phyloP scores from a whole-genome alignment of 1,139 yeast species.

The Yamadazyma triangularis region DNA sequence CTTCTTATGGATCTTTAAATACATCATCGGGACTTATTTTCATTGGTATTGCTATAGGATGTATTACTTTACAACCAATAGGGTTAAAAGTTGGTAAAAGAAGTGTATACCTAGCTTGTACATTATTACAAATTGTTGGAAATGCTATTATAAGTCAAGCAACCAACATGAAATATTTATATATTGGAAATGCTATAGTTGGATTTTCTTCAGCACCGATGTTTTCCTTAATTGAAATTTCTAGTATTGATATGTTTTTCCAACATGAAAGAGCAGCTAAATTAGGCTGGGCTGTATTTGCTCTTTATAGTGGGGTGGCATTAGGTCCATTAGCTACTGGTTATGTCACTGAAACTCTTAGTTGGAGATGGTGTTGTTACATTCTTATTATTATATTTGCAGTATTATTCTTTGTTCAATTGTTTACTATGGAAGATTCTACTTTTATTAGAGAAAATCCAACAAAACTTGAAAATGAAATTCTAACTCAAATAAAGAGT shows the following conservation, averaged over 20 bases:
- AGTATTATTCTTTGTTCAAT: slow-evolving; percentile 36
- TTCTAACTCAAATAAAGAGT: slow-evolving; percentile 22
- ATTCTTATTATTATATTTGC: slow-evolving; percentile 46
- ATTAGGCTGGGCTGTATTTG: slow-evolving; percentile 35
- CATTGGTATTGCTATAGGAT: slow-evolving; percentile 35
- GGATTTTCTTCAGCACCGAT: slow-evolving; percentile 50
- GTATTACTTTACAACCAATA: slow-evolving; percentile 36
- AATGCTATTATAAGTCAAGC: slow-evolving; percentile 34
- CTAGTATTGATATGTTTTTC: slow-evolving; percentile 45
- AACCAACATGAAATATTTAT: slow-evolving; percentile 20
- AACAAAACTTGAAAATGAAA: slow-evolving; percentile 17
- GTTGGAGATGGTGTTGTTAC: slow-evolving; percentile 46
- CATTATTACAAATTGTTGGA: slow-evolving; percentile 27
- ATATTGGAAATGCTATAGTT: slow-evolving; percentile 27
- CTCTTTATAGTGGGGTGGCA: slow-evolving; percentile 40
- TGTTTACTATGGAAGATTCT: slow-evolving; percentile 44
- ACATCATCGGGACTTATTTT: slow-evolving; percentile 30
- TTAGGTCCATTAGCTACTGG: slow-evolving; percentile 46
- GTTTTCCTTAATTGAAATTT: slow-evolving; percentile 45
- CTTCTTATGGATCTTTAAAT: slow-evolving; percentile 24
- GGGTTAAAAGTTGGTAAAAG: slow-evolving; percentile 40
- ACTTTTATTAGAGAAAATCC: slow-evolving; percentile 23
- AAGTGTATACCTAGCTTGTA: slow-evolving; percentile 33
- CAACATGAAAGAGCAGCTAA: slow-evolving; percentile 44
- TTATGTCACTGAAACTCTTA: slow-evolving; percentile 30